phyloP scores from a whole-genome alignment of 2,329 filamentous ascomycete genomes.

The Plenodomus tracheiphilus region DNA sequence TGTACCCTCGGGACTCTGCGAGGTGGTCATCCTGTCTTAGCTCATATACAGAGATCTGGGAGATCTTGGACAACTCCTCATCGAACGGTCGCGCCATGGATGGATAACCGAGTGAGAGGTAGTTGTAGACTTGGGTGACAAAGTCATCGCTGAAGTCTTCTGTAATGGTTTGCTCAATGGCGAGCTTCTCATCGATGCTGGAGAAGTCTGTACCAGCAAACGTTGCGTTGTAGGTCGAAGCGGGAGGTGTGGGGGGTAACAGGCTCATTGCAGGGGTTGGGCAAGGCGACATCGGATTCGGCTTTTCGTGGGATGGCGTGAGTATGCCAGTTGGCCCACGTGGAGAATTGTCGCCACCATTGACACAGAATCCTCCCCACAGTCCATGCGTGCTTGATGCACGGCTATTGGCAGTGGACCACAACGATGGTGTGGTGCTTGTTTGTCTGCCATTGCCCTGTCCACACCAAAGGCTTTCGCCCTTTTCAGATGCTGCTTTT shows the following conservation, averaged over 20 bases:
- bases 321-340: slow-evolving; percentile 54
- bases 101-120: slow-evolving; percentile 89
- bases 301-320: slow-evolving; percentile 49
- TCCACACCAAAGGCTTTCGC: slow-evolving; percentile 65
- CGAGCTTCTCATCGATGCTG: slow-evolving; percentile 47
- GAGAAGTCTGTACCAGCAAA: slow-evolving; percentile 40
- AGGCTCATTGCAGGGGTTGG: slow-evolving; percentile 40
- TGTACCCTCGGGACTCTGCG: slow-evolving; percentile 70
- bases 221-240: slow-evolving; percentile 28
- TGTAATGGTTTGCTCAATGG: slow-evolving; percentile 53
- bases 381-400: slow-evolving; percentile 65
- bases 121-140: slow-evolving; percentile 96
- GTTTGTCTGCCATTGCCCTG: slow-evolving; percentile 34
- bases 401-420: slow-evolving; percentile 45
- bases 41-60: slow-evolving; percentile 67
- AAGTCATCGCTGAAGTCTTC: slow-evolving; percentile 80
- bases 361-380: slow-evolving; percentile 74
- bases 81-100: slow-evolving; percentile 82
- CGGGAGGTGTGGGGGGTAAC: slow-evolving; percentile 43
- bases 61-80: slow-evolving; percentile 81
- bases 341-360: slow-evolving; percentile 44
- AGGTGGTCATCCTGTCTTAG: slow-evolving; percentile 72
- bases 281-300: slow-evolving; percentile 48
- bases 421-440: slow-evolving; percentile 39
- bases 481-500: slow-evolving; percentile 44